Evolutionary conservation across 2,329 filamentous ascomycete genomes (phyloP).

Genomic region (Hirsutella rhossiliensis): DNA sequence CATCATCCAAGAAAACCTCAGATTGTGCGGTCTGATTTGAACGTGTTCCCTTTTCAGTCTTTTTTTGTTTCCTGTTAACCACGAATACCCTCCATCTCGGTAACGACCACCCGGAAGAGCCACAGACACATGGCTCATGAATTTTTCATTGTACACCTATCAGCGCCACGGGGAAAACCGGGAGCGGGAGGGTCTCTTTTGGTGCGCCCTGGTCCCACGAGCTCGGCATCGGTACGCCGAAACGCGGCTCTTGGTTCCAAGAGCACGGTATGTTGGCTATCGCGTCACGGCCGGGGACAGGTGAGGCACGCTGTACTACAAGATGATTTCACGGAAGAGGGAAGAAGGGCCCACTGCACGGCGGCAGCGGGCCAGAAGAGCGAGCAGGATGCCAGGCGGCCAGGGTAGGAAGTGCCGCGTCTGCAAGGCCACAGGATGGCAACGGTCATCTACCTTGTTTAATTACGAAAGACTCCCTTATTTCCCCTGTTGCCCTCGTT

Average conservation of each 20-base stretch:
- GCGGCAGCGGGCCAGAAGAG: constrained; percentile 1
- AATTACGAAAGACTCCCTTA: constrained; percentile 27
- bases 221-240: neutral
- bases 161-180: constrained; percentile 5
- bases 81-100: constrained; percentile 32
- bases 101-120: constrained; percentile 24
- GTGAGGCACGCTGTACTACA: neutral
- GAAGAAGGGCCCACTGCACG: neutral
- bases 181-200: neutral
- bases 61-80: constrained; percentile 11
- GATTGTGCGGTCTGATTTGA: constrained; percentile 94
- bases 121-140: constrained; percentile 26
- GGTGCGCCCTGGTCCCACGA: neutral
- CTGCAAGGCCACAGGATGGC: constrained; percentile 18
- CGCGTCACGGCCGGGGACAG: neutral
- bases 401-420: constrained; percentile 7
- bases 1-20: constrained; percentile 98
- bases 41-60: constrained; percentile 15
- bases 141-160: constrained; percentile 20
- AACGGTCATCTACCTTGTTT: constrained; percentile 39
- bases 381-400: constrained; percentile 7
- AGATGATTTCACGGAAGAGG: neutral
- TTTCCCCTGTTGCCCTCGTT: constrained; percentile 1
- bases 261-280: neutral
- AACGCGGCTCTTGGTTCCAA: neutral